Conservation (phyloP, 192 early-diverging fungal species). For the Spizellomyces sp. region DNA sequence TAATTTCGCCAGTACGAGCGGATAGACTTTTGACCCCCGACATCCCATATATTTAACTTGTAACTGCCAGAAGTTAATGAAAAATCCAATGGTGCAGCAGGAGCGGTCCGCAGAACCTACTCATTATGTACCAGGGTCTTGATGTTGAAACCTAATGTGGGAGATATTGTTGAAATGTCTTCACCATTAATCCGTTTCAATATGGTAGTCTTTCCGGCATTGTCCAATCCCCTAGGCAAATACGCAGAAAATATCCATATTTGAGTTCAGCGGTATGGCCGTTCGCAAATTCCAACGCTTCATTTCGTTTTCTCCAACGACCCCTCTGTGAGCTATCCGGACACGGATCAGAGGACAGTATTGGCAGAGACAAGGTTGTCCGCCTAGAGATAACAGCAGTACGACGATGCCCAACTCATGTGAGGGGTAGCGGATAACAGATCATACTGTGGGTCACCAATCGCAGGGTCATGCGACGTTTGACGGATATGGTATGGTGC, state of each 20-base stretch:
- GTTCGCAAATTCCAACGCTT: no score
- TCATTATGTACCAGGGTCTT: constrained; percentile 87
- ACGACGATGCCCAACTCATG: background rate
- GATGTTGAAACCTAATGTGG: constrained; percentile 98
- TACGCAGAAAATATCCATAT: background rate
- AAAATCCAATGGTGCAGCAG: background rate
- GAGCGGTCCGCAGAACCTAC: constrained; percentile 35
- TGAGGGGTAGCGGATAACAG: background rate
- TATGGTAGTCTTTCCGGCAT: constrained; percentile 99
- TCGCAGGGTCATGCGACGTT: no score
- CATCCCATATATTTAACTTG: constrained; percentile 94
- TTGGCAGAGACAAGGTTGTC: no score
- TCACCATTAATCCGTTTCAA: constrained; percentile 94
- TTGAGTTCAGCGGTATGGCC: no score
- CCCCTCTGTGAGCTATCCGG: no score
- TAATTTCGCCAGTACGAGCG: constrained; percentile 99
- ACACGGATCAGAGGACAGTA: no score
- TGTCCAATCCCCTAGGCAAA: constrained; percentile 80
- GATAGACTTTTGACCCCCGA: constrained; percentile 96
- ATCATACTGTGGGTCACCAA: background rate
- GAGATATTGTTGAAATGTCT: constrained; percentile 85
- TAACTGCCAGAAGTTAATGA: constrained; percentile 46
- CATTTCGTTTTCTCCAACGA: no score
- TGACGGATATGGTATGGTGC: no score
- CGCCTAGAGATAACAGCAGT: no score